Evolutionary conservation across 306 rosid genomes (phyloP), one percentile per base, ranked within the genome.

Genomic region (Fragaria nilgerrensis): DNA sequence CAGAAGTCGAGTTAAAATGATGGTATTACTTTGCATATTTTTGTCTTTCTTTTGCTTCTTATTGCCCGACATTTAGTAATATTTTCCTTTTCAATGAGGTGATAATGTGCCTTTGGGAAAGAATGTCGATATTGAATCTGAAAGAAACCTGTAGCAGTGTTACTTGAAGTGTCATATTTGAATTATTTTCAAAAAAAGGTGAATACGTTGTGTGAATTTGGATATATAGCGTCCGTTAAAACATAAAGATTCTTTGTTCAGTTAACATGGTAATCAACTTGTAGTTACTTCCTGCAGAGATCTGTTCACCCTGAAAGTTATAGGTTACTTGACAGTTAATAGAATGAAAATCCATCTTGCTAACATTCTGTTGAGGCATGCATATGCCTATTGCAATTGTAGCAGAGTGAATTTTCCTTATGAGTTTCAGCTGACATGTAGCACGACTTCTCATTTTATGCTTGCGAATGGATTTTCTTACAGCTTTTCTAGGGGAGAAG

Each of bases 401-500:
- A 68, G 61, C 49, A 61, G 39, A 67, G 12, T 44, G 14, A 7
- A 23, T 41, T 68, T 34, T 61, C 15, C 13, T 55, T 9, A 9
- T 15, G n/a, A 53, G 29, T 71, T 36, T 10, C 16, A 45, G 25
- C 19, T 68, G 53, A 70, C 81, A 70, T 45, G 49, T 79, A 68
- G 15, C 22, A 66, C 69, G 13, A 69, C 62, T 70, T 81, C 67
- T 10, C 29, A 69, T 65, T 80, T 59, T 7, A 83, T 16, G 53
- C 25, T 49, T 65, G 22, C 45, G 12, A 45, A 8, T 6, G 78
- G 52, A 62, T 70, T 71, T 58, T 77, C 74, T 75, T 81, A 82
- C 96, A 95, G 98, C 83, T 43, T 95, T 92, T 81, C 62, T 92
- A 29, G 81, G 91, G 86, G 97, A 95, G 89, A 95, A 95, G 86